Conservation (phyloP, 106 monocot genomes). For the Hemerocallis citrina region DNA sequence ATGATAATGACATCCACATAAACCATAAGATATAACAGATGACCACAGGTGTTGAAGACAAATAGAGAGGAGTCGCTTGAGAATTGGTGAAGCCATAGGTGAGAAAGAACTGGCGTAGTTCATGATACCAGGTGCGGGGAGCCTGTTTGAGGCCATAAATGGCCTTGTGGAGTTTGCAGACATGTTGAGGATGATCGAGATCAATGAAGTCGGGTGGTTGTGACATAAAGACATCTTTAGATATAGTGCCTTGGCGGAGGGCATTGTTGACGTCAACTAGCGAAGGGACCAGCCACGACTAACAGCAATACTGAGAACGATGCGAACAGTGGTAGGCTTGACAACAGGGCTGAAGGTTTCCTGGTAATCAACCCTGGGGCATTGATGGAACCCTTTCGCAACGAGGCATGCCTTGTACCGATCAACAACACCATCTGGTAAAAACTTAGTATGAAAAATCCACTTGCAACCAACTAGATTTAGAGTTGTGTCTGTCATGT, state of each 20-base stretch:
- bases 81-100: not conserved
- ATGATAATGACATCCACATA: constrained; percentile 13
- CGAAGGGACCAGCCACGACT: constrained; percentile 1
- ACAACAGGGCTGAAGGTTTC: not conserved
- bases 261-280: constrained; percentile 4
- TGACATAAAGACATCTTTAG: not conserved
- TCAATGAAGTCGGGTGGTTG: constrained; percentile 13
- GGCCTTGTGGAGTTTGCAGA: not conserved
- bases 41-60: not conserved
- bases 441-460: not conserved
- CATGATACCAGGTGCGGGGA: constrained; percentile 5
- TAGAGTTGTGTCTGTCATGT: too few relatives aligned
- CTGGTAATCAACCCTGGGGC: not conserved
- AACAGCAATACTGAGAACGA: constrained; percentile 5
- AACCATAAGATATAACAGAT: not conserved
- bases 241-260: not conserved
- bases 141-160: constrained; percentile 12
- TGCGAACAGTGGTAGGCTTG: not conserved
- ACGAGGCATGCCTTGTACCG: not conserved
- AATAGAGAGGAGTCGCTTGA: not conserved
- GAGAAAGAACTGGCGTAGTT: not conserved
- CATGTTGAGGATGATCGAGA: constrained; percentile 2
- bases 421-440: not conserved
- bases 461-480: too few relatives aligned
- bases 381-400: constrained; percentile 1